Evolutionary conservation across 345 rosid genomes (phyloP).

Genomic region (Syzygium jambos): DNA sequence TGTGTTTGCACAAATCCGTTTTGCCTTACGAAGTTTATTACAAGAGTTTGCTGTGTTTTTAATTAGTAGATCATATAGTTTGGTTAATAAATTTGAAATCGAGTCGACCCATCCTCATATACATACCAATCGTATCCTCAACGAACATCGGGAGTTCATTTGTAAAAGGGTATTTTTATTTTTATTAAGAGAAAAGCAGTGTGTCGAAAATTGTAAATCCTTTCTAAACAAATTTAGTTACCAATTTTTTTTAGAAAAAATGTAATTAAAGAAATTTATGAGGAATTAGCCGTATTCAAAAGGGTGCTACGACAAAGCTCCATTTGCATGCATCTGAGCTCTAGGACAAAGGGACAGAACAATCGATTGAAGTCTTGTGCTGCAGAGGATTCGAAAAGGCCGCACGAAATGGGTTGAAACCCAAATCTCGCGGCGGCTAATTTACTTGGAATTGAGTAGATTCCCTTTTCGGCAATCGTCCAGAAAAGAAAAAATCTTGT

Average conservation of each 20-base stretch:
- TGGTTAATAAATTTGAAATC: rapidly evolving
- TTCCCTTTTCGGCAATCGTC: neutral
- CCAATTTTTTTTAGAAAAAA: neutral
- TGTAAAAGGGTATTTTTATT: neutral
- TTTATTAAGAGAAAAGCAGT: neutral
- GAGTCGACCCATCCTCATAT: neutral
- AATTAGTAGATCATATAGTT: neutral
- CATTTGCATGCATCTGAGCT: neutral
- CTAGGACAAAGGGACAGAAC: neutral
- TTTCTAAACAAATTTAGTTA: neutral
- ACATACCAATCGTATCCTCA: no score
- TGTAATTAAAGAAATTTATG: neutral
- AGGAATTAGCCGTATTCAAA: neutral
- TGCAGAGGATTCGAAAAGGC: neutral
- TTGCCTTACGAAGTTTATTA: neutral
- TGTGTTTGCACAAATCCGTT: neutral
- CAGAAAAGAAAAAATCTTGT: rapidly evolving
- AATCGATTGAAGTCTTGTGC: neutral
- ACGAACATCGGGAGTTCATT: neutral
- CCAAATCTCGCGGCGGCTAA: neutral
- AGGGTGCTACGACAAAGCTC: neutral
- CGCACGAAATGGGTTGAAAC: neutral
- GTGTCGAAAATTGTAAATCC: neutral
- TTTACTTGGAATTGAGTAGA: neutral
- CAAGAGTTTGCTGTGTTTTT: neutral